Evolutionary conservation across 176 grass and related monocot species (phyloP).

Genomic region (Hordeum marinum): DNA sequence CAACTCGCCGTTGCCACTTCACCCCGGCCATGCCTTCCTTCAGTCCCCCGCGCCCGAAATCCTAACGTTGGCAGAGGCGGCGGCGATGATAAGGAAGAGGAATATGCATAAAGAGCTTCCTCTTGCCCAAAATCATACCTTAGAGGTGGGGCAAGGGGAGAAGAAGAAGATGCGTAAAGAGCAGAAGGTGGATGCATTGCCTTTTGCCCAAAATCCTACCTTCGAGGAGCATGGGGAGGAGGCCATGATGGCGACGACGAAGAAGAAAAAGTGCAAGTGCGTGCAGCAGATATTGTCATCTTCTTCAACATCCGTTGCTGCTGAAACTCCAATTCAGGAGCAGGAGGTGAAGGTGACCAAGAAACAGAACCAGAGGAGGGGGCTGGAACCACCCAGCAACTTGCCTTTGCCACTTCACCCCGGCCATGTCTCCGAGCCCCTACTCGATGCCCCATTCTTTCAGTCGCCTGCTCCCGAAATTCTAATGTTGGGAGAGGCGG

Average conservation of each 20-base stretch:
- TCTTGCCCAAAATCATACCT: neutral
- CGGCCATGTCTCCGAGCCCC: neutral
- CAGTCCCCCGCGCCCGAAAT: neutral
- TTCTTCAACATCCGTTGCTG: neutral
- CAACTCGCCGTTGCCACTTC: neutral
- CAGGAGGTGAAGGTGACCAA: neutral
- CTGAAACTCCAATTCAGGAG: neutral
- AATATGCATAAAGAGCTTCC: neutral
- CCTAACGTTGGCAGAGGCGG: neutral
- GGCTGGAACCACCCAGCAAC: neutral
- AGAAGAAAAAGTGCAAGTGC: neutral
- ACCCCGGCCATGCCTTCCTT: neutral
- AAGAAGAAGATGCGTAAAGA: neutral
- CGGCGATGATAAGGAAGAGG: neutral
- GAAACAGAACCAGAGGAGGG: neutral
- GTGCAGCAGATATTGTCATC: neutral
- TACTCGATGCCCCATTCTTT: neutral
- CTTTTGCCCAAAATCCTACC: neutral
- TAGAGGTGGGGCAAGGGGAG: neutral
- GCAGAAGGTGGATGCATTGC: neutral
- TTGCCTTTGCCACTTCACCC: neutral
- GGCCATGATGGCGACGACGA: neutral
- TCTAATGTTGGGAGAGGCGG: neutral
- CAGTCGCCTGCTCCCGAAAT: neutral
- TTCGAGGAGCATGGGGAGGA: neutral